These are phyloP conservation scores for Holtermannia corniformis DNA, from an alignment of 768 basidiomycete species.

Conservation along the genomic window DNA sequence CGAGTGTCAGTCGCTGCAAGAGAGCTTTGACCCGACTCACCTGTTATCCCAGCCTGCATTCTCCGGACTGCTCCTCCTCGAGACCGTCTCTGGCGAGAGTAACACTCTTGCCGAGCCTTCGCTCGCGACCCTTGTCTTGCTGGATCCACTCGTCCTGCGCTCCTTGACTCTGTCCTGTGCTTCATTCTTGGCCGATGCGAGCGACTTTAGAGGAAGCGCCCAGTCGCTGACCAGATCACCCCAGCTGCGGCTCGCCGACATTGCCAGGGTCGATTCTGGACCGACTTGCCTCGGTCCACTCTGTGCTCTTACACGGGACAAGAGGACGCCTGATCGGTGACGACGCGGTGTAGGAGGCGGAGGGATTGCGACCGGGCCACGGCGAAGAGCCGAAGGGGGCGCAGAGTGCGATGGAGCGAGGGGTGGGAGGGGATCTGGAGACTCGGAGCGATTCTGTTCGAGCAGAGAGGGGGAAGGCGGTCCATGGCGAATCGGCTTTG, in stretches of 20 bases:
- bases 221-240: slow-evolving; percentile 18
- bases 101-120: slow-evolving; percentile 10
- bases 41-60: slow-evolving; percentile 29
- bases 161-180: slow-evolving; percentile 6
- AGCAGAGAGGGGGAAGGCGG: not conserved
- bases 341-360: slow-evolving; percentile 31
- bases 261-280: slow-evolving; percentile 5
- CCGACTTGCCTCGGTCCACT: slow-evolving; percentile 10
- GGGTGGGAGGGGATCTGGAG: not conserved
- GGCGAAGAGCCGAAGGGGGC: slow-evolving; percentile 1
- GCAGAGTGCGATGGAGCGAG: not conserved
- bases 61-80: slow-evolving; percentile 11
- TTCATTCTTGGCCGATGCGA: not conserved
- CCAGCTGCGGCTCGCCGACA: slow-evolving; percentile 19
- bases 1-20: not conserved
- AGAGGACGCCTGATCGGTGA: slow-evolving; percentile 35
- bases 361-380: slow-evolving; percentile 14
- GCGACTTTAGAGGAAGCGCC: slow-evolving; percentile 5
- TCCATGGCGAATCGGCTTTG: no score
- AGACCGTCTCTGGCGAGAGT: no score
- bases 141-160: slow-evolving; percentile 3
- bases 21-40: slow-evolving; percentile 11
- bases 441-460: no score
- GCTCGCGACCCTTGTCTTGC: slow-evolving; percentile 19
- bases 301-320: slow-evolving; percentile 28